Evolutionary conservation across 2,329 filamentous ascomycete species (phyloP), one percentile per base, ranked within the genome.

Genomic region (Penicillium sp.): DNA sequence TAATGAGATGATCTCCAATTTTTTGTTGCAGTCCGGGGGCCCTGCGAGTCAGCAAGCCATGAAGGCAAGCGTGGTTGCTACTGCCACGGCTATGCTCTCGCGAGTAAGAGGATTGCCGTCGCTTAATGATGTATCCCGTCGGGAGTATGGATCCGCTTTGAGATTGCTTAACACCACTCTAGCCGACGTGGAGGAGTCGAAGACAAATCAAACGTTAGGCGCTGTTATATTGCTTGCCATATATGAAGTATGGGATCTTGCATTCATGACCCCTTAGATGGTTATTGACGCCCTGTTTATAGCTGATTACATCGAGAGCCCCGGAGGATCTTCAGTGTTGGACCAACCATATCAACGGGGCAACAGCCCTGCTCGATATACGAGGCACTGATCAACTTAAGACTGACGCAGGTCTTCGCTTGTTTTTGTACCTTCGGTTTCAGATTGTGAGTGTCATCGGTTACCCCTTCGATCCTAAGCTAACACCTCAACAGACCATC

Each of bases 281-380:
- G 10, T 26, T 39, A 7, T 40, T 32, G 45, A 49, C 41, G 2
- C 12, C 29, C 40, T 3, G 6, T 38, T 6, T 32, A n/a, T 48
- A 71, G 69, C 56, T 70, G 26, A 58, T 71, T 17, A 69, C 66
- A 7, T 66, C 65, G 51, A 63, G 76, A 32, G 71, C 72, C 3
- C 69, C 71, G 32, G 62, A 73, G 46, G 72, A 74, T 22, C 71
- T 77, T 19, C 67, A 73, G 15, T 73, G 74, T 19, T 81, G 80
- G 54, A 76, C 75, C 45, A 76, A 75, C 6, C 81, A 84, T 61
- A 75, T 83, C 40, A 72, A 77, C 57, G 81, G 81, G 1, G 80
- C 79, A 2, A 72, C 78, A 39, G 79, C 81, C 10, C 64, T 84
- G n/a, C 67, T 83, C 17, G 74, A 75, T 49, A 45, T 72, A 35